A percentile compares a stretch with the other conserved stretches of the same genome.
phyloP scores from a whole-genome alignment of 1,139 yeast genomes.

The Candida pseudoviswanathii region DNA sequence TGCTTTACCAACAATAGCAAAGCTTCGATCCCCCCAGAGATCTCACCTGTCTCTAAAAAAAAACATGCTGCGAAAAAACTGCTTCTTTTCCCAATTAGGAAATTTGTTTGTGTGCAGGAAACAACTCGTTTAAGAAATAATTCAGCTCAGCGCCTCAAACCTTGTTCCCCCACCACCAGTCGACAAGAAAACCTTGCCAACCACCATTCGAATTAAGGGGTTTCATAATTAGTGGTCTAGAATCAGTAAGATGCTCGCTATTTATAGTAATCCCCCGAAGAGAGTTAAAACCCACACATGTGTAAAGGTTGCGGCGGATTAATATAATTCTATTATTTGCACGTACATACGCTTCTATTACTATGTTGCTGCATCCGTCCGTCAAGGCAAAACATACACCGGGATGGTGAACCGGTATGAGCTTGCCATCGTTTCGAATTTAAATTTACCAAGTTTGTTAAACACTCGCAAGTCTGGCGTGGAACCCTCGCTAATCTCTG shows the following conservation, averaged over 20 bases:
- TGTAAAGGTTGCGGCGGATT: not conserved
- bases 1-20: constrained; percentile 2
- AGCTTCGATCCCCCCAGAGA: not conserved
- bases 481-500: not conserved
- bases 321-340: not conserved
- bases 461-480: constrained; percentile 7
- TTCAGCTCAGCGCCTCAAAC: not conserved
- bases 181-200: not conserved
- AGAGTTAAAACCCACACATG: too few relatives aligned
- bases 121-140: constrained; percentile 1
- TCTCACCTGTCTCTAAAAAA: not conserved
- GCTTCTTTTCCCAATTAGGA: constrained; percentile 4
- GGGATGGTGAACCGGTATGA: constrained; percentile 40
- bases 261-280: not conserved
- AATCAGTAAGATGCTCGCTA: not conserved
- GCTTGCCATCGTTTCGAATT: constrained; percentile 32
- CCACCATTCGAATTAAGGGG: not conserved
- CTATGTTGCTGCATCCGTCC: too few relatives aligned
- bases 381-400: constrained; percentile 22
- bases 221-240: not conserved
- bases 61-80: constrained; percentile 2
- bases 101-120: constrained; percentile 1
- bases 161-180: not conserved
- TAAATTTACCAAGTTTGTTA: constrained; percentile 19
- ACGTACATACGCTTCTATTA: not conserved